phyloP scores from a whole-genome alignment of 1,284 basidiomycete species.

The Retiboletus flavoniger region DNA sequence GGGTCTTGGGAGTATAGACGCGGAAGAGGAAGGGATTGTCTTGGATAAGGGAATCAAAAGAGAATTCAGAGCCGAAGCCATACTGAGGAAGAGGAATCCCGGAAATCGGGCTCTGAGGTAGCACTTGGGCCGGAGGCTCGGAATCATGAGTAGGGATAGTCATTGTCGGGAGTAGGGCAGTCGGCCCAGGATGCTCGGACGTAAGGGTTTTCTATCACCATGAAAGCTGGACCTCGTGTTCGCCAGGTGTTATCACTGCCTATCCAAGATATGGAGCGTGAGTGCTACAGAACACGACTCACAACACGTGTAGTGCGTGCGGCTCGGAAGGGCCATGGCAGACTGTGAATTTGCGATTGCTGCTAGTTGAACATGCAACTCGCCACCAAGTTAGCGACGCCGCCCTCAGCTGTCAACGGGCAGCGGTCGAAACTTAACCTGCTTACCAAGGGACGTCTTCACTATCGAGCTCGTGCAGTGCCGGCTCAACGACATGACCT shows the following conservation, averaged over 20 bases:
- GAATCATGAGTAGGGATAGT: slow-evolving; percentile 14
- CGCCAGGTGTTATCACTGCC: slow-evolving; percentile 35
- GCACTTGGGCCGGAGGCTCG: slow-evolving; percentile 16
- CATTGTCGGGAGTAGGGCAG: slow-evolving; percentile 27
- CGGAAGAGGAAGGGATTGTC: slow-evolving; percentile 74
- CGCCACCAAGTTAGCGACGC: neutral
- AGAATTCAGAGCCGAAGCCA: slow-evolving; percentile 62
- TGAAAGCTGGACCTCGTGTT: slow-evolving; percentile 28
- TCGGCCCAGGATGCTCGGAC: slow-evolving; percentile 7
- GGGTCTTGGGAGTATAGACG: slow-evolving; percentile 68
- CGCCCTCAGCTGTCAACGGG: neutral
- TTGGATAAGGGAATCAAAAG: slow-evolving; percentile 58
- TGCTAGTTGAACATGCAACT: neutral
- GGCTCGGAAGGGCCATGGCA: neutral
- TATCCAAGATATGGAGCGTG: slow-evolving; percentile 21
- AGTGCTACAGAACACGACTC: slow-evolving; percentile 13
- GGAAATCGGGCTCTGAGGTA: slow-evolving; percentile 25
- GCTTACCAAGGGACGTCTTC: neutral
- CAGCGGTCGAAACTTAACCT: neutral
- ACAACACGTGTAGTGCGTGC: slow-evolving; percentile 27
- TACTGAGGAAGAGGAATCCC: slow-evolving; percentile 57
- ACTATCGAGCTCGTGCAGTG: neutral
- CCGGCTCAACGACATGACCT: neutral
- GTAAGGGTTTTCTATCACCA: slow-evolving; percentile 31
- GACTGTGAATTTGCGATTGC: neutral